A percentile compares a stretch with the other conserved stretches of the same genome.
Conservation (phyloP, 2,329 filamentous ascomycete genomes). For the Neospermospora avenae region DNA sequence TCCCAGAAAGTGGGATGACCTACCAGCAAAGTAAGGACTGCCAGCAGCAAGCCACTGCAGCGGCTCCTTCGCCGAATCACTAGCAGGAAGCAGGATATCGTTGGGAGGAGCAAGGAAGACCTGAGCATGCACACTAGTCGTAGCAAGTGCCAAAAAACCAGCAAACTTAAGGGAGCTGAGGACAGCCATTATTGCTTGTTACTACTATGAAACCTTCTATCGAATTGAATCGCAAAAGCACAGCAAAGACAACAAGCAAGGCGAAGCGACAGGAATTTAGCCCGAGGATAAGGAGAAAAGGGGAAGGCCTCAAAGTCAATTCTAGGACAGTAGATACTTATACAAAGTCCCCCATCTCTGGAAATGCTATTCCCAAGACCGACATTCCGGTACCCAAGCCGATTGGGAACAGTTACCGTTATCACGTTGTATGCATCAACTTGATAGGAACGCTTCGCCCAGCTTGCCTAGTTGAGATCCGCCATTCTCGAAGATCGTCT, state of each 20-base stretch:
- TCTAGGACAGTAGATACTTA: conserved; percentile 5
- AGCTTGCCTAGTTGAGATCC: background rate
- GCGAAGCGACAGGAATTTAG: background rate
- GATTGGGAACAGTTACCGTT: background rate
- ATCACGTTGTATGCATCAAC: background rate
- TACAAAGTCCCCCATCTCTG: background rate
- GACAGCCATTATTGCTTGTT: conserved; percentile 15
- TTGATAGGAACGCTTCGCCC: background rate
- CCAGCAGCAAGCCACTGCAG: conserved; percentile 50
- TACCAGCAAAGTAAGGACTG: conserved; percentile 51
- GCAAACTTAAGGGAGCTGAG: conserved; percentile 11
- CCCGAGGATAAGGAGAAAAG: background rate
- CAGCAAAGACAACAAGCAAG: background rate
- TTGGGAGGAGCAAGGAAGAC: conserved; percentile 31
- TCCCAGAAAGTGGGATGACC: conserved; percentile 11
- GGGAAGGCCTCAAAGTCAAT: background rate
- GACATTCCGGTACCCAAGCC: background rate
- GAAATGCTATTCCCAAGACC: background rate
- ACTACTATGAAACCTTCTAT: background rate
- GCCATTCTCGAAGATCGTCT: background rate
- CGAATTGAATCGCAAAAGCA: background rate
- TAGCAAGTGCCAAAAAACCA: conserved; percentile 5
- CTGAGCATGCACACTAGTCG: background rate
- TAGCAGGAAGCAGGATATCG: conserved; percentile 35
- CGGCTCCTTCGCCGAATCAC: conserved; percentile 40